These are phyloP conservation scores for Cystobasidium sp. DNA, from an alignment of 1,284 basidiomycete species.

Conservation along the genomic window DNA sequence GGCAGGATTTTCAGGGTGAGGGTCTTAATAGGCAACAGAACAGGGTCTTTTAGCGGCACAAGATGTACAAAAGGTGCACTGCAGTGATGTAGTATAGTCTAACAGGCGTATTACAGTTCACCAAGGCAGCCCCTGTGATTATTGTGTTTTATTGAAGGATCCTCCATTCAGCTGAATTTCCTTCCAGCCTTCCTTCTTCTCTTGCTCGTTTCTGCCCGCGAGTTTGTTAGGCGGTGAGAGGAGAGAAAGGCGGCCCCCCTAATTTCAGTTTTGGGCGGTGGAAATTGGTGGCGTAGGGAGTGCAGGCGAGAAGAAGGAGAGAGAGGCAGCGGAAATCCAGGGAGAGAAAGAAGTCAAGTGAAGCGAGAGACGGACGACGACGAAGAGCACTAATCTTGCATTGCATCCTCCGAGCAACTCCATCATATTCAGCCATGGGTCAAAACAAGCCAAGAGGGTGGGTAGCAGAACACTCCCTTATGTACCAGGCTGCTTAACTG, in stretches of 20 bases:
- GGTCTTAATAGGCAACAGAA: too few relatives aligned
- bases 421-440: conserved; percentile 14
- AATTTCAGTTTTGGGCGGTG: neutral
- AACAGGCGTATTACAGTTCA: too few relatives aligned
- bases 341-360: too few relatives aligned
- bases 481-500: too few relatives aligned
- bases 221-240: neutral
- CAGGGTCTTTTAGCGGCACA: too few relatives aligned
- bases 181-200: conserved; percentile 19
- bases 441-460: conserved; percentile 27
- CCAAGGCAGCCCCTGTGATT: too few relatives aligned
- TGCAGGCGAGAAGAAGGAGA: conserved; percentile 12
- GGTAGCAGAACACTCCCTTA: neutral
- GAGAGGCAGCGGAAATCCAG: neutral
- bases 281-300: conserved; percentile 12
- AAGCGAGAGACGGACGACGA: neutral
- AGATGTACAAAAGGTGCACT: too few relatives aligned
- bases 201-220: neutral
- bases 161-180: neutral
- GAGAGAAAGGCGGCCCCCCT: neutral
- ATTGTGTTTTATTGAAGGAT: neutral
- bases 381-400: neutral
- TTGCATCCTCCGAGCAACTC: neutral
- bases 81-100: too few relatives aligned
- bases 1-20: too few relatives aligned